Evolutionary conservation across 176 grass and related monocot genomes (phyloP), one percentile per base, ranked within the genome.

Genomic region (Cenchrus fungigraminus): DNA sequence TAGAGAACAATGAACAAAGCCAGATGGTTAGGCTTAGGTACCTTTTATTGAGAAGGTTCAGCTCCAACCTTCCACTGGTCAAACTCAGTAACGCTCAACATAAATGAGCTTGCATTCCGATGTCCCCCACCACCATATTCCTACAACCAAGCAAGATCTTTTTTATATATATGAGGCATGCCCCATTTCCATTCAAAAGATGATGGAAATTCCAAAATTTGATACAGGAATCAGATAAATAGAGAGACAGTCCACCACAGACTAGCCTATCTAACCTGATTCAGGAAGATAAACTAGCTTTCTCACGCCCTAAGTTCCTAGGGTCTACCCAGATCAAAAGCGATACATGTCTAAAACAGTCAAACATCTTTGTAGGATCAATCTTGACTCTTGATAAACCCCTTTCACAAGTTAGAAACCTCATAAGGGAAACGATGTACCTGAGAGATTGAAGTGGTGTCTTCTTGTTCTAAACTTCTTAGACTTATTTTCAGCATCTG

Each of bases 51-150:
- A 70, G n/a, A 84, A 80, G 61, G 32, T 46, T 79, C 74, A 68
- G 80, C 74, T 83, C 51, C 32, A 74, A 84, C 83, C 73, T 91
- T 98, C 97, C 97, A 98, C 58, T 12, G 89, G 59, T 95, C 91
- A 90, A 98, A 98, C 61, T 94, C 91, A 14, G 81, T 22, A 61
- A 83, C 60, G 32, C 65, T 90, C 47, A 95, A 14, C 89, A 95
- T 81, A 69, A 98, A 98, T 0, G 96, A 95, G 89, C 93, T 95
- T 68, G 96, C 96, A 79, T 98, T 95, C 46, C 32, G 81, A 76
- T 98, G 96, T 0, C 93, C 96, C 4, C 96, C 93, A 14, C 93
- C 93, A 37, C 91, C 93, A 68, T 95, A 98, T 89, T 87, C 50
- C 97, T 98, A 76, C 40, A 82, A 65, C 55, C 17, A 79, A 62